Conservation (phyloP, 768 basidiomycete species). For the Calocybe cyanea region DNA sequence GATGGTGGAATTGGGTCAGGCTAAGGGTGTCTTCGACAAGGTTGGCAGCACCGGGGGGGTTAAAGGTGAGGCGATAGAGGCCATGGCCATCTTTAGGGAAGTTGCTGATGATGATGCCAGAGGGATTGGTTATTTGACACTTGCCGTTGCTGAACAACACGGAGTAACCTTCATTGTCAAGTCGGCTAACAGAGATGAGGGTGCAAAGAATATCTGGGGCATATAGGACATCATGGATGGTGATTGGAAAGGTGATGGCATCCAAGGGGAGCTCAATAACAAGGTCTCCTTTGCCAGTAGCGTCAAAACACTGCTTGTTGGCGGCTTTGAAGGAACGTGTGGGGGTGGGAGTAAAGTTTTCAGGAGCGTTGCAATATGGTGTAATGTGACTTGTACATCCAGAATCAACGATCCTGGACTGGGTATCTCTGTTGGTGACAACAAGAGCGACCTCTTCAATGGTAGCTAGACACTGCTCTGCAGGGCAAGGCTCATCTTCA, state of each 20-base stretch:
- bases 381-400: slow-evolving; percentile 27
- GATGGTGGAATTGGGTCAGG: slow-evolving; percentile 26
- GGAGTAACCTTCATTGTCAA: slow-evolving; percentile 31
- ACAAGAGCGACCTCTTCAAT: neutral
- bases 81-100: slow-evolving; percentile 21
- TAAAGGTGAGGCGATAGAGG: slow-evolving; percentile 22
- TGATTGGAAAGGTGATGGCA: no score
- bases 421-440: neutral
- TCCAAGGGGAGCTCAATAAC: slow-evolving; percentile 22
- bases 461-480: neutral
- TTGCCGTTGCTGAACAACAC: no score
- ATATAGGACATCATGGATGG: slow-evolving; percentile 33
- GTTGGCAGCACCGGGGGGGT: slow-evolving; percentile 15
- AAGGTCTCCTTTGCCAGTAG: no score
- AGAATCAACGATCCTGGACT: slow-evolving; percentile 21
- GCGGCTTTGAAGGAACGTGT: slow-evolving; percentile 25
- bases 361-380: slow-evolving; percentile 22
- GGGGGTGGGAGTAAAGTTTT: slow-evolving; percentile 19
- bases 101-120: slow-evolving; percentile 17
- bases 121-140: slow-evolving; percentile 19
- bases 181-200: no score
- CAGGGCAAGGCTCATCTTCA: neutral
- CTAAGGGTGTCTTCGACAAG: slow-evolving; percentile 19
- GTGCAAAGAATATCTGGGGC: slow-evolving; percentile 32
- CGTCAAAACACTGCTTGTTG: slow-evolving; percentile 28